These are phyloP conservation scores for Euphrasia confusa DNA, from an alignment of 257 asterid species.

Conservation along the genomic window DNA sequence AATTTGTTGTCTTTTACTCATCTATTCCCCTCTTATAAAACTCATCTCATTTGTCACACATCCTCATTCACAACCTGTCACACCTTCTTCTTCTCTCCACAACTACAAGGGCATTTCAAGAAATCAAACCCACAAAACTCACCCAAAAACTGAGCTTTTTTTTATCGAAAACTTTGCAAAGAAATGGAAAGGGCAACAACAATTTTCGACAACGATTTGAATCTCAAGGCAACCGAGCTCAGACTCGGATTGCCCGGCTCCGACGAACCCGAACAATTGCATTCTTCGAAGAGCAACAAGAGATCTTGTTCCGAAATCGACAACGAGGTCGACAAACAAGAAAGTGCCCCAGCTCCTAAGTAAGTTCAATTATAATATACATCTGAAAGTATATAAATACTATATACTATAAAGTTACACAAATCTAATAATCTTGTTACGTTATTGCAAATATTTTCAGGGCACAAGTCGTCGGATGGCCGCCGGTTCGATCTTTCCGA, in stretches of 20 bases:
- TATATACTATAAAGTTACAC: not conserved
- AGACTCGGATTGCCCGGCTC: slow-evolving; percentile 75
- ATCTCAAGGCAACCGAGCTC: slow-evolving; percentile 68
- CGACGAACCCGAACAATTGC: slow-evolving; percentile 37
- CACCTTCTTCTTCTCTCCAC: not conserved
- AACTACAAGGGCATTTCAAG: not conserved
- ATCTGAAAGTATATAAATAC: too few relatives aligned
- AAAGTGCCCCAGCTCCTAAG: slow-evolving; percentile 52
- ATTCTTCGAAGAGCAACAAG: slow-evolving; percentile 38
- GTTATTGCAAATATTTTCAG: slow-evolving; percentile 21
- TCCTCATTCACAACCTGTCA: slow-evolving; percentile 20
- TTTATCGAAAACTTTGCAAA: not conserved
- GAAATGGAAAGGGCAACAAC: slow-evolving; percentile 29
- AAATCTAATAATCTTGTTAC: not conserved
- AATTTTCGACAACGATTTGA: slow-evolving; percentile 39
- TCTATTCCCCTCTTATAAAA: slow-evolving; percentile 25
- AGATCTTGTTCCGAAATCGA: slow-evolving; percentile 56
- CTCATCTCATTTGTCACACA: slow-evolving; percentile 5
- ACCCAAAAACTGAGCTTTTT: not conserved
- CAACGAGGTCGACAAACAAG: not conserved
- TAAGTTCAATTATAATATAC: slow-evolving; percentile 28
- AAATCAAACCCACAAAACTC: not conserved
- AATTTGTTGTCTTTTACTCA: not conserved
- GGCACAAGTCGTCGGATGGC: slow-evolving; percentile 83
- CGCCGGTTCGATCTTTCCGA: slow-evolving; percentile 84